Percentiles rank a stretch among this genome's conserved stretches.
phyloP scores from a whole-genome alignment of 495 filamentous ascomycete species.

The Daldinia concentrica region DNA sequence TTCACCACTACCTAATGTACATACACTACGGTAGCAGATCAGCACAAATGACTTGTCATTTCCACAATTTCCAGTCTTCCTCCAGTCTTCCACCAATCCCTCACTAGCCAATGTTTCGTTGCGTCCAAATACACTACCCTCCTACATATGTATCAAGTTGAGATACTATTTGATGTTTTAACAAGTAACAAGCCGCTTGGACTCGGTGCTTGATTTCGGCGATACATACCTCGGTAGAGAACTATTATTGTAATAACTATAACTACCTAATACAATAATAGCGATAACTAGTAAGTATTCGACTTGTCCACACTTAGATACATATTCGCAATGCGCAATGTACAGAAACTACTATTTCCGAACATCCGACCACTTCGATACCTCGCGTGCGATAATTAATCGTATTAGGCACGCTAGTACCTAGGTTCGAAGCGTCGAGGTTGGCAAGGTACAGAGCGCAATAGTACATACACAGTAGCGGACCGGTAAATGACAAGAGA shows the following conservation, averaged over 20 bases:
- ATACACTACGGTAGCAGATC: constrained; percentile 8
- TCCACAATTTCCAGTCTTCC: constrained; percentile 11
- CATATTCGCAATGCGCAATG: not conserved
- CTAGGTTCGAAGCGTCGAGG: constrained; percentile 11
- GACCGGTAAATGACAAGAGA: constrained; percentile 17
- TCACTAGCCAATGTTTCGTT: not conserved
- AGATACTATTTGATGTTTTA: not conserved
- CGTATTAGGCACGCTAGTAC: constrained; percentile 5
- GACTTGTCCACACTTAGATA: not conserved
- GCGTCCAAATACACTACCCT: not conserved
- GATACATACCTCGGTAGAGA: too few relatives aligned
- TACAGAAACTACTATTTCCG: constrained; percentile 8
- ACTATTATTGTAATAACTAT: not conserved
- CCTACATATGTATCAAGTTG: not conserved
- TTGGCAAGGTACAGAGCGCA: constrained; percentile 9
- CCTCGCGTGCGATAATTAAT: constrained; percentile 5
- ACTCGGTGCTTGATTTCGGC: not conserved
- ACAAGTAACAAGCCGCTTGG: not conserved
- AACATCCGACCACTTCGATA: constrained; percentile 19
- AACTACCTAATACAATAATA: not conserved
- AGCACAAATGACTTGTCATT: constrained; percentile 29
- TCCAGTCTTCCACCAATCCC: constrained; percentile 1
- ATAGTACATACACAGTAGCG: constrained; percentile 3
- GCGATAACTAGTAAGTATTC: not conserved
- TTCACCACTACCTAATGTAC: not conserved